Base-by-base conservation (phyloP, 75 land plant genomes). In the Pinus tabuliformis region DNA sequence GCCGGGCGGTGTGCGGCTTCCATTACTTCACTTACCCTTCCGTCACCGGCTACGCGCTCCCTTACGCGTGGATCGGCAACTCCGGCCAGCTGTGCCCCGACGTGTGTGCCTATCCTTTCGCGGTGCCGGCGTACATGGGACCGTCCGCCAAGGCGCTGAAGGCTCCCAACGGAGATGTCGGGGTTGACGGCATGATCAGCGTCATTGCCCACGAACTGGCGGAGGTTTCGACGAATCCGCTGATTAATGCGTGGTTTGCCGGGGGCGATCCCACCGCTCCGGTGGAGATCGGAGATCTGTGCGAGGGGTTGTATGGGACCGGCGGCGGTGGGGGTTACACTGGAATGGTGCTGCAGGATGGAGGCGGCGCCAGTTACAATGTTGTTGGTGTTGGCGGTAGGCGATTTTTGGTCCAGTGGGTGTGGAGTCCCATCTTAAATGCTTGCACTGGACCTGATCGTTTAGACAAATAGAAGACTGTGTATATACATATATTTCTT, bases 11-110 rank as follows among this genome's bases (percentile, higher is more conserved):
- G 4, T 93, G 96, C 59, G 96, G 96, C 15, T 91, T 91, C 78
- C 96, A 93, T 72, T 91, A 91, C 84, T 93, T 93, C 87, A 93
- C 93, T 24, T 93, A 87, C 79, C 85, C 94, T 0, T 86, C 94
- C 14, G 83, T 89, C 77, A 94, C 89, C 26, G 94, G 94, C 6
- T 80, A 74, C 85, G 87, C 96, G 20, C 37, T 91, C 14, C 92
- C 94, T 4, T 93, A 89, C 81, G 94, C 94, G 17, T 93, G 96
- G 96, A 70, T 93, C 3, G 96, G 94, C 15, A 78, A 93, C 79
- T 86, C 89, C 30, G 96, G 78, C 15, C 73, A 70, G 77, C 96
- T 87, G 76, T 93, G 96, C 80, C 87, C 94, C 6, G 93, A 85
- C 56, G 79, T 83, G 16, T 93, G 96, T 78, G 93, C 96, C 3